phyloP scores from a whole-genome alignment of 129 eudicot species.

The Rutidosis leptorrhynchoides region DNA sequence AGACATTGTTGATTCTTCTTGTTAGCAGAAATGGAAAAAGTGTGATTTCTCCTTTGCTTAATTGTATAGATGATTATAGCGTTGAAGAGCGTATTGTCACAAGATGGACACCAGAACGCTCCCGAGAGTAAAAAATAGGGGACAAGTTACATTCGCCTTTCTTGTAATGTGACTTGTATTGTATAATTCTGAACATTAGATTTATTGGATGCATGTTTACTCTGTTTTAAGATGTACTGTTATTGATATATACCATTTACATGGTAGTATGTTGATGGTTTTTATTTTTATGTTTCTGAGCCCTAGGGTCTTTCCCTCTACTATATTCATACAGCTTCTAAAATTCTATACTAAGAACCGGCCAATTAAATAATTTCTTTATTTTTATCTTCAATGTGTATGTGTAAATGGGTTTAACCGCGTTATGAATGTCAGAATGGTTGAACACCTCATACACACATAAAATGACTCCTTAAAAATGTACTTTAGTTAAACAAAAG shows the following conservation, averaged over 20 bases:
- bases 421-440: too few species aligned
- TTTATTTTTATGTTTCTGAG: not conserved
- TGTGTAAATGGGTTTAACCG: too few species aligned
- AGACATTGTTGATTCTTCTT: slow-evolving; percentile 61
- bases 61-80: slow-evolving; percentile 43
- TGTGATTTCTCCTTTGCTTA: slow-evolving; percentile 26
- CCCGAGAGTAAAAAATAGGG: slow-evolving; percentile 41
- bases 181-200: not conserved
- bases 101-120: slow-evolving; percentile 73
- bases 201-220: not conserved
- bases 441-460: too few species aligned
- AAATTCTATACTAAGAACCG: not conserved
- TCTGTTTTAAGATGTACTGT: not conserved
- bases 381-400: too few species aligned
- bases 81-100: slow-evolving; percentile 65
- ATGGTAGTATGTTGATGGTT: not conserved
- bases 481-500: too few species aligned
- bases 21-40: slow-evolving; percentile 25
- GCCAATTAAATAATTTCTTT: too few species aligned
- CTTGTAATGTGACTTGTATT: not conserved
- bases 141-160: slow-evolving; percentile 5
- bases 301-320: not conserved
- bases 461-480: too few species aligned
- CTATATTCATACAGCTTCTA: not conserved
- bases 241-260: not conserved